Evolutionary conservation across 768 basidiomycete genomes (phyloP), one percentile per base, ranked within the genome.

Genomic region (Boletus eberwhitei): DNA sequence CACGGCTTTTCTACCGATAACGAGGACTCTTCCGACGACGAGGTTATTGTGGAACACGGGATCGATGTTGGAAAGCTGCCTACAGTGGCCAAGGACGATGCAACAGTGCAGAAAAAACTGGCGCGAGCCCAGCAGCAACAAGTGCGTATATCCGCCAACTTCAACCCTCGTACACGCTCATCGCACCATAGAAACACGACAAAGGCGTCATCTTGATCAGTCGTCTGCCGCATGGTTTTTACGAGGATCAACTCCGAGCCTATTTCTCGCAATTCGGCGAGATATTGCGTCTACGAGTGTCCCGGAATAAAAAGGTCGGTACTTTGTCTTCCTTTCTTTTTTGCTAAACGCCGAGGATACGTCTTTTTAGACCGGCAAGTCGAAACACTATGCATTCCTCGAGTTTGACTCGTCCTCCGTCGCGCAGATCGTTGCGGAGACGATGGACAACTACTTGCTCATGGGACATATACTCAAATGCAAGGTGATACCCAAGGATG

Each of bases 391-490:
- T 72, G 96, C 85, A 3, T 98, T 96, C 77, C 78, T 99, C 64
- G 96, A 98, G 72, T 97, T 99, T 70, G 84, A 86, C 51, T 94
- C 92, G 40, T 80, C 84, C 19, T 79, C 87, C 0, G 94, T 98
- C 31, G 95, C 97, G 0, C 75, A 94, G 66, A 98, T 99, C 58
- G 97, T 97, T 8, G 88, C 90, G 2, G 97, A 98, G 66, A 98
- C 96, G 42, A 98, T 98, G 97, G 86, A 99, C 79, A 98, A 97
- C 75, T 99, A 98, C 72, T 81, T 99, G 37, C 79, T 99, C 59
- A 83, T 89, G 80, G 95, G 96, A 8, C 96, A 97, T 67, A 88
- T 99, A 59, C 79, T 99, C 52, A 84, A 82, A 41, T 98, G 96
- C 77, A 89, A 91, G 72, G 71, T 94, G 48, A 84, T 98, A 55